Conservation (phyloP, 2,329 filamentous ascomycete genomes). For the Trichoderma sp. region DNA sequence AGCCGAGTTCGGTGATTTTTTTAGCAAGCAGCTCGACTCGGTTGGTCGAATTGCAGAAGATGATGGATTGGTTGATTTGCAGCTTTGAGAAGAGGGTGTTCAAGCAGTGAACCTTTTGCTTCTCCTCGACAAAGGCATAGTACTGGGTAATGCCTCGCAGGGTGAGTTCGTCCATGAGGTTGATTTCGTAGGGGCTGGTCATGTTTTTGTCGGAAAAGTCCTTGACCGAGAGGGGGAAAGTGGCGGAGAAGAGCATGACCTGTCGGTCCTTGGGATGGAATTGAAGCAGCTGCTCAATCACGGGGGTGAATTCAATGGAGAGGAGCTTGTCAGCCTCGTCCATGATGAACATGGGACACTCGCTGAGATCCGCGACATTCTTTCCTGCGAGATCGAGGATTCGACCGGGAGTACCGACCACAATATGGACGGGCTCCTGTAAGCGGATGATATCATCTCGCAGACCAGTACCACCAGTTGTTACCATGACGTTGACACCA, state of each 20-base stretch:
- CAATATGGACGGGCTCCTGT: slow-evolving; percentile 92
- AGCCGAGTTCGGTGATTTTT: slow-evolving; percentile 98
- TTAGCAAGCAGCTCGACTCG: slow-evolving; percentile 96
- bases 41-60: slow-evolving; percentile 99
- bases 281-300: slow-evolving; percentile 91
- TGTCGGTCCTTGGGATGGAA: slow-evolving; percentile 97
- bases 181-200: slow-evolving; percentile 95
- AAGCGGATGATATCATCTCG: slow-evolving; percentile 96
- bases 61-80: slow-evolving; percentile 99
- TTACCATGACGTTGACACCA: slow-evolving; percentile 98
- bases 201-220: slow-evolving; percentile 99
- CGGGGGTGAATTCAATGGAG: slow-evolving; percentile 93
- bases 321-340: slow-evolving; percentile 98
- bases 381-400: slow-evolving; percentile 96
- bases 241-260: slow-evolving; percentile 99
- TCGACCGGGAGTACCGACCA: slow-evolving; percentile 94
- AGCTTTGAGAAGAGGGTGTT: slow-evolving; percentile 99
- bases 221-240: slow-evolving; percentile 96
- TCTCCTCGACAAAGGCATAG: slow-evolving; percentile 98
- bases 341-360: slow-evolving; percentile 99
- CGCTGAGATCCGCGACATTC: slow-evolving; percentile 91
- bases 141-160: slow-evolving; percentile 98
- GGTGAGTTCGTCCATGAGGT: slow-evolving; percentile 98
- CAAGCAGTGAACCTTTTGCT: slow-evolving; percentile 97
- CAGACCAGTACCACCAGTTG: slow-evolving; percentile 90